phyloP scores from a whole-genome alignment of 257 asterid species.

The Salvia hispanica region DNA sequence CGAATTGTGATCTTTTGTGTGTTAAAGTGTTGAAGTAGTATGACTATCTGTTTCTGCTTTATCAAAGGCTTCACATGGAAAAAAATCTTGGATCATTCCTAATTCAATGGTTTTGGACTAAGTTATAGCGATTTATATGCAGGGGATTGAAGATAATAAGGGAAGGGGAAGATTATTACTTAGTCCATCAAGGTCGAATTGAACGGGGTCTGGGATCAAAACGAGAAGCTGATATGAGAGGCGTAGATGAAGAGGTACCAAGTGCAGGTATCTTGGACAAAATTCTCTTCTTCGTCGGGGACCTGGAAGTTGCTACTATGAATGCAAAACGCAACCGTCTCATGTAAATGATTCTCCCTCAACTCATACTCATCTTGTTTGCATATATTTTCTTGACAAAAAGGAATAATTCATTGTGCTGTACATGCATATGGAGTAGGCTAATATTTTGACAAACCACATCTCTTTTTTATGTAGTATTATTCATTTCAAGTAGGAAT shows the following conservation, averaged over 20 bases:
- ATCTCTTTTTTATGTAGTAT: neutral
- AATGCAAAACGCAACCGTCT: slow-evolving; percentile 58
- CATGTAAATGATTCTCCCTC: slow-evolving; percentile 30
- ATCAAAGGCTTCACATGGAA: neutral
- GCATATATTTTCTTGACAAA: neutral
- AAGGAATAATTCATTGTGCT: neutral
- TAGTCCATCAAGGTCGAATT: slow-evolving; percentile 76
- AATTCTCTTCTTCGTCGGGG: slow-evolving; percentile 81
- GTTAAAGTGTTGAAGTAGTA: neutral
- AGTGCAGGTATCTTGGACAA: slow-evolving; percentile 58
- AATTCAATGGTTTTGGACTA: neutral
- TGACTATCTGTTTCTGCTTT: neutral
- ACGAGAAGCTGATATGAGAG: slow-evolving; percentile 17
- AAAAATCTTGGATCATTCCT: neutral
- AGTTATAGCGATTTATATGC: slow-evolving; percentile 6
- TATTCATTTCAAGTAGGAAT: neutral
- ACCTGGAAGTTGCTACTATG: slow-evolving; percentile 66
- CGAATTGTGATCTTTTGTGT: neutral
- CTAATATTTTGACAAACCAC: neutral
- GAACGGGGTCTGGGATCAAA: slow-evolving; percentile 70
- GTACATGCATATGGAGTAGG: neutral
- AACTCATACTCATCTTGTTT: slow-evolving; percentile 3
- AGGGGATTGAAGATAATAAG: slow-evolving; percentile 85
- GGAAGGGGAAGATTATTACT: slow-evolving; percentile 74
- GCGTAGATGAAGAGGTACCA: slow-evolving; percentile 34